Base-by-base conservation (phyloP, 2,329 filamentous ascomycete genomes). In the Sporothrix curviconia region DNA sequence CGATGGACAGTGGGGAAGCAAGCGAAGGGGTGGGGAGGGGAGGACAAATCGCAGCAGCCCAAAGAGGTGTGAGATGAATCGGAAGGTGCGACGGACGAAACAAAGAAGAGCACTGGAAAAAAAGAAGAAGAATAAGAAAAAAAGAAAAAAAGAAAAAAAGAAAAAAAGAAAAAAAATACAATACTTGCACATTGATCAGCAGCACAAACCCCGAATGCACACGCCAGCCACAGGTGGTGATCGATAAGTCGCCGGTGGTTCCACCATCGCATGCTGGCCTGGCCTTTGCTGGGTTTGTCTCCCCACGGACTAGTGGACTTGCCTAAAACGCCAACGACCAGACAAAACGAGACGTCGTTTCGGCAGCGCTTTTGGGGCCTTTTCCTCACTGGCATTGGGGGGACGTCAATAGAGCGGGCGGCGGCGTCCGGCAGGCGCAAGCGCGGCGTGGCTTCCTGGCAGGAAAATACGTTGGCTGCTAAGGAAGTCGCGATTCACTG, bases 351-450 rank as follows among this genome's bases (percentile, higher is more conserved):
- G 32, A 7, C 30, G 22, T 34, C 32, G 32, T 8, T 50, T 49
- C 44, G 32, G 32, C 30, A 50, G 32, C 46, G 32, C 46, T 37
- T 25, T 28, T 42, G 37, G 17, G 50, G 52, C 52, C 52, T 42
- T 53, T 53, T 53, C 22, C 37, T 30, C 25, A 53, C 50, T 53
- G 50, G 50, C 25, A 17, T 37, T 19, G n/a, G n/a, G n/a, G n/a
- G n/a, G n/a, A 12, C 19, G 24, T n/a, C 7, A 25, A 7, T 42
- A 32, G 44, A 44, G 52, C 52, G 52, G 42, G 42, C 52, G 52
- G 52, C 40, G 22, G 52, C 52, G 40, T 55, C 52, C 52, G 52
- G 30, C 24, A 46, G 52, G 52, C 30, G 40, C 37, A 39, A 54
- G 22, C 37, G 39, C 37, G 39, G 51, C 37, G 51, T 24, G 24